A percentile compares a stretch with the other conserved stretches of the same genome.
These are phyloP conservation scores for Lipomyces japonicus DNA, from an alignment of 805 yeast species.

Conservation along the genomic window DNA sequence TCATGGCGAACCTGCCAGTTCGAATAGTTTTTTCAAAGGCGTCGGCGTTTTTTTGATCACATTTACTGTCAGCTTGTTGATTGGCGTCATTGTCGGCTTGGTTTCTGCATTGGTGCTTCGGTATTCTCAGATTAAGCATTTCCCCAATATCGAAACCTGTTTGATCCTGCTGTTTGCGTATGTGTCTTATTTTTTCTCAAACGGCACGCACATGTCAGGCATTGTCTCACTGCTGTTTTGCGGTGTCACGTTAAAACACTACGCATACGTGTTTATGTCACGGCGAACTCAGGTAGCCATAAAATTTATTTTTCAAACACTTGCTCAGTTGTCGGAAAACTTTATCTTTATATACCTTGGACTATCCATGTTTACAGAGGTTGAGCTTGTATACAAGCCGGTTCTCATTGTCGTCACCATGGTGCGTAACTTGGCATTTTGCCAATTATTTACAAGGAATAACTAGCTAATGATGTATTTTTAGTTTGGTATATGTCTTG, in stretches of 20 bases:
- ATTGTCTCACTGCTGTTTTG: slow-evolving; percentile 73
- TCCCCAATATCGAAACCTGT: slow-evolving; percentile 97
- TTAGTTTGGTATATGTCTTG: slow-evolving; percentile 70
- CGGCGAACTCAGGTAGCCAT: slow-evolving; percentile 95
- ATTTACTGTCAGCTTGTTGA: slow-evolving; percentile 82
- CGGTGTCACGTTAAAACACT: slow-evolving; percentile 94
- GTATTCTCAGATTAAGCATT: slow-evolving; percentile 87
- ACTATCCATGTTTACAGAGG: slow-evolving; percentile 90
- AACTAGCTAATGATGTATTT: background rate
- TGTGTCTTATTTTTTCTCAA: slow-evolving; percentile 94
- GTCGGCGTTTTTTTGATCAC: slow-evolving; percentile 89
- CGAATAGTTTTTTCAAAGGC: slow-evolving; percentile 86
- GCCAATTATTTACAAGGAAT: background rate
- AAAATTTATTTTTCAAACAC: slow-evolving; percentile 85
- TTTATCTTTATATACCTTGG: slow-evolving; percentile 95
- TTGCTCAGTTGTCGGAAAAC: slow-evolving; percentile 94
- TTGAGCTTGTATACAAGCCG: slow-evolving; percentile 91
- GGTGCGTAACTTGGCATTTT: slow-evolving; percentile 36
- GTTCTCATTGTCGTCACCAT: slow-evolving; percentile 85
- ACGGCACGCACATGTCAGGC: slow-evolving; percentile 99
- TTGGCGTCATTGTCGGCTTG: slow-evolving; percentile 84
- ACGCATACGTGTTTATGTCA: slow-evolving; percentile 96
- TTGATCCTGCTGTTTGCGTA: slow-evolving; percentile 85
- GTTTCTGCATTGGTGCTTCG: slow-evolving; percentile 84
- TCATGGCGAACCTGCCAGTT: slow-evolving; percentile 75